Base-by-base conservation (phyloP, 495 filamentous ascomycete genomes). In the Podospora pseudocomata region DNA sequence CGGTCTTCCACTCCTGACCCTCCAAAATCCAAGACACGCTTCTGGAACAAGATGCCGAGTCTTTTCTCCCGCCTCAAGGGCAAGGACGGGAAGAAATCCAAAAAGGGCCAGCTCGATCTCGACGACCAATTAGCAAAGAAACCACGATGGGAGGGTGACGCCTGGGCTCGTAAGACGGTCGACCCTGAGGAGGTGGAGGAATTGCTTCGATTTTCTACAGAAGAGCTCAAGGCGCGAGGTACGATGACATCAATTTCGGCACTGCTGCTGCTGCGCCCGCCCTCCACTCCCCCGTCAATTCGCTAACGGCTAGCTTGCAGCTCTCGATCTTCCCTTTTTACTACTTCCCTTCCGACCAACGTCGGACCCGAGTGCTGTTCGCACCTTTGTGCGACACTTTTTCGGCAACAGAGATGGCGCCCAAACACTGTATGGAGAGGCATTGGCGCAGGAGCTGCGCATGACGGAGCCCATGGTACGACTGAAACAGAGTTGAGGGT, bases 191-290 rank as follows among this genome's bases (percentile, higher is more conserved):
- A 99, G 79, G 88, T 99, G 34, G 90, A 94, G 72, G 92, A 95
- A 69, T 82, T 99, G 66, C 80, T 99, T 26, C 83, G 86, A 72
- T 89, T 86, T 61, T 98, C 93, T 80, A 94, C 93, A 20, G 86
- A 88, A 64, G 95, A 99, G 81, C 84, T 98, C 78, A 99, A 98
- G 82, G 89, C 90, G 68, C 87, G 93, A 92, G 95, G 95, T 97
- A 32, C 30, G 7, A 86, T 77, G 87, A 81, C 79, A 75, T 74
- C 64, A 76, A 78, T 68, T 62, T 72, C 44, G 32, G 62, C 63
- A 63, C 69, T 68, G 67, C 71, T 73, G 67, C 71, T 73, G 73
- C 71, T 73, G 73, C 66, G 63, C 63, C 64, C 28, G 60, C 54
- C 70, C 49, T 62, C 53, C 57, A 57, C 63, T 54, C 28, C 20